Conservation (phyloP, 2,329 filamentous ascomycete species). For the Neophaeococcomyces aloes region DNA sequence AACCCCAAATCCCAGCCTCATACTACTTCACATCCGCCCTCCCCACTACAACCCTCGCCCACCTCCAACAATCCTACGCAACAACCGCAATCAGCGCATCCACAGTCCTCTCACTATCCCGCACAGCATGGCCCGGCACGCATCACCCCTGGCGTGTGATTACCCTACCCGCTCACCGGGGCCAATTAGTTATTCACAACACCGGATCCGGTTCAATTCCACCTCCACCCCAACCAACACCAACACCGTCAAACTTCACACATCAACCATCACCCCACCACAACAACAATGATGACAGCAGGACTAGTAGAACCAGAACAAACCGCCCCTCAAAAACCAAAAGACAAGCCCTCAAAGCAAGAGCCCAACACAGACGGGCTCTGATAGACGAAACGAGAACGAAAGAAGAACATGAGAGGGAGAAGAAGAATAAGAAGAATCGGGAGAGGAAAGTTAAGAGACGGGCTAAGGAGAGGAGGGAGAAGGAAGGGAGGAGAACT, state of each 20-base stretch:
- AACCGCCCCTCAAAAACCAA: constrained; percentile 19
- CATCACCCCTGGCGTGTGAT: constrained; percentile 16
- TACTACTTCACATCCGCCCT: constrained; percentile 17
- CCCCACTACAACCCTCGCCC: constrained; percentile 1
- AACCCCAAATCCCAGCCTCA: constrained; percentile 12
- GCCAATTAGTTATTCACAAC: constrained; percentile 4
- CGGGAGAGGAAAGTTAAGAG: constrained; percentile 17
- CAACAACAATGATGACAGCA: too few species aligned
- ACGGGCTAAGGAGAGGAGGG: constrained; percentile 20
- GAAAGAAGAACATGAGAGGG: constrained; percentile 13
- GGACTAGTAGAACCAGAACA: too few species aligned
- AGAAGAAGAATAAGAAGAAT: constrained; percentile 7
- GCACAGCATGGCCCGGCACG: constrained; percentile 17
- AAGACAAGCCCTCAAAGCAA: constrained; percentile 10
- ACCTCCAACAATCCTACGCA: constrained; percentile 9
- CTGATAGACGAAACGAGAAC: constrained; percentile 7
- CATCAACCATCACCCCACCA: too few species aligned
- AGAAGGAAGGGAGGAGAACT: constrained; percentile 18
- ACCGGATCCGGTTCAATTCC: neutral
- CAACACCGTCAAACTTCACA: too few species aligned
- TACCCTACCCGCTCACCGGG: constrained; percentile 4
- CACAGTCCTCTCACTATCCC: constrained; percentile 9
- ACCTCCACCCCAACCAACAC: too few species aligned
- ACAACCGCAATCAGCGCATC: constrained; percentile 11
- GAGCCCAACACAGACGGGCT: neutral